Conservation (phyloP, 257 asterid genomes). For the Nicotiana knightiana region DNA sequence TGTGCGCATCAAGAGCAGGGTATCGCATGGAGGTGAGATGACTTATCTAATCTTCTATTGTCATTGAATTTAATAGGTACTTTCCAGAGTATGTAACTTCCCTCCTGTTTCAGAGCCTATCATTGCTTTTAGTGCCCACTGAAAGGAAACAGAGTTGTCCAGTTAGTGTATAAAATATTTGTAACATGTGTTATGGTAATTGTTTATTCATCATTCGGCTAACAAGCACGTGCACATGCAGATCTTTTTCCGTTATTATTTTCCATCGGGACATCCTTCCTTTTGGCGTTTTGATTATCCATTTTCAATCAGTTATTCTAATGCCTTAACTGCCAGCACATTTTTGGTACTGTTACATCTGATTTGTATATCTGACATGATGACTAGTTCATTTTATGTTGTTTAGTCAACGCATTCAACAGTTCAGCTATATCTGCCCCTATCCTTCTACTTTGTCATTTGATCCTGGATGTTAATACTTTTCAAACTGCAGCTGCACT, state of each 20-base stretch:
- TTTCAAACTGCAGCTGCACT: slow-evolving; percentile 72
- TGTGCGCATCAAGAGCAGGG: slow-evolving; percentile 96
- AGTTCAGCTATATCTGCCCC: not conserved
- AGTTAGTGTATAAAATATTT: not conserved
- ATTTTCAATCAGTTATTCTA: not conserved
- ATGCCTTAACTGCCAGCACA: not conserved
- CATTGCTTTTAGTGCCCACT: not conserved
- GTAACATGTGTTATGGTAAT: not conserved
- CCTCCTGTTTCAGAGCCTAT: not conserved
- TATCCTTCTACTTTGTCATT: not conserved
- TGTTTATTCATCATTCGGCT: not conserved
- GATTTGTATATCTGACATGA: not conserved
- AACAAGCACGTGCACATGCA: not conserved
- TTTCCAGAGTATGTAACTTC: not conserved
- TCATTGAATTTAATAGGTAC: not conserved
- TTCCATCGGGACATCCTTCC: not conserved
- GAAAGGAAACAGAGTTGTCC: not conserved
- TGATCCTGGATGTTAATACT: slow-evolving; percentile 13
- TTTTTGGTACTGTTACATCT: not conserved
- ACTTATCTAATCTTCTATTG: slow-evolving; percentile 4
- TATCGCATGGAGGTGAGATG: slow-evolving; percentile 93
- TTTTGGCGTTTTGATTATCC: not conserved
- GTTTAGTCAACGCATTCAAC: not conserved
- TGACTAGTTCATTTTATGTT: not conserved
- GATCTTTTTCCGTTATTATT: not conserved